Base-by-base conservation (phyloP, 1,284 basidiomycete genomes). In the Erythrobasidium hasegawianum region DNA sequence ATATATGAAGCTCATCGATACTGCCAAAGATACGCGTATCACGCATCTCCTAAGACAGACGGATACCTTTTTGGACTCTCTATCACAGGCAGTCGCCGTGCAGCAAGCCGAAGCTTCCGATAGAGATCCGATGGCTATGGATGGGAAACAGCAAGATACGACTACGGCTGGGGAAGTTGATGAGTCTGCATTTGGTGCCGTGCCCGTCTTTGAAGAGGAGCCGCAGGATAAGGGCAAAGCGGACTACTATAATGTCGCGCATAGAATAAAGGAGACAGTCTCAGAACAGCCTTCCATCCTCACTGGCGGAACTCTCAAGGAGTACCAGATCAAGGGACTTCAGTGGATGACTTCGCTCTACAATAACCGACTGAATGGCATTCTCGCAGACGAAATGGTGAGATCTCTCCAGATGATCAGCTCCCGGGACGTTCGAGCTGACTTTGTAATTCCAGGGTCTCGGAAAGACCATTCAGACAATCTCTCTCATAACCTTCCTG, bases 21-120 rank as follows among this genome's bases (percentile, higher is more conserved):
- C 95, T 41, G 96, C 95, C 70, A 99, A 98, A 79, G 96, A 98
- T 75, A 97, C 95, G 14, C 89, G 96, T 81, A 98, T 99, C 79
- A 96, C 94, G 0, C 96, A 98, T 79, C 82, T 98, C 27, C 81
- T 98, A 68, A 83, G 88, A 57, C 95, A 98, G 80, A 99, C 96
- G 14, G 95, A 98, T 75, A 78, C 86, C 1, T 99, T 95, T 79
- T 86, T 98, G 72, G 94, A 97, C 77, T 92, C 89, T 11, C 86
- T 99, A 26, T 90, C 94, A 0, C 90, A 94, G 69, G 94, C 94
- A 27, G 94, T 99, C 67, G 85, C 89, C 69, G 89, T 89, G 13
- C 95, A 98, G 78, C 95, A 98, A 81, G 89, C 84, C 69, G 89
- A 94, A 71, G 86, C 85, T 45, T 58, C 71, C 11, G 73, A 76